Percentiles rank a stretch among this genome's conserved stretches.
phyloP scores from a whole-genome alignment of 768 basidiomycete genomes.

The Strobilomyces echinocephalus region DNA sequence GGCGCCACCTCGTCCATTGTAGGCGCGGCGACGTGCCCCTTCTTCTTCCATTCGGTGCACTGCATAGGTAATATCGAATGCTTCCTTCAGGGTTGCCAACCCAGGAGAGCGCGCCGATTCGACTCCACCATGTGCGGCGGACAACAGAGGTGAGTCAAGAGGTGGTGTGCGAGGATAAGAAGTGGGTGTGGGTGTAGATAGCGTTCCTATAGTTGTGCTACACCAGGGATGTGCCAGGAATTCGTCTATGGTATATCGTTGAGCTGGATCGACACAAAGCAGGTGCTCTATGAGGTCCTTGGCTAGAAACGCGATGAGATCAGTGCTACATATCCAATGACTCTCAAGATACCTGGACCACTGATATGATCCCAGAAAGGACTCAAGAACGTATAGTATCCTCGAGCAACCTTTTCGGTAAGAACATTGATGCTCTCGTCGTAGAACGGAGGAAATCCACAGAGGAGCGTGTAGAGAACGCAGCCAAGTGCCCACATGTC shows the following conservation, averaged over 20 bases:
- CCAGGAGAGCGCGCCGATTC: slow-evolving; percentile 85
- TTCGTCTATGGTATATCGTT: slow-evolving; percentile 96
- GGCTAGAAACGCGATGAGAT: slow-evolving; percentile 42
- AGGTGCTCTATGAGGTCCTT: slow-evolving; percentile 95
- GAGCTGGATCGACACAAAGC: slow-evolving; percentile 91
- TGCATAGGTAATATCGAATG: slow-evolving; percentile 97
- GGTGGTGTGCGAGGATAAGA: slow-evolving; percentile 39
- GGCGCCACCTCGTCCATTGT: slow-evolving; percentile 72
- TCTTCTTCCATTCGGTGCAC: slow-evolving; percentile 99
- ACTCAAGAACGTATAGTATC: slow-evolving; percentile 96
- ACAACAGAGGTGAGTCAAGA: slow-evolving; percentile 88
- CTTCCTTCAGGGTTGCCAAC: slow-evolving; percentile 89
- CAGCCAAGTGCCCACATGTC: slow-evolving; percentile 99
- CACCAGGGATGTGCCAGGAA: slow-evolving; percentile 98
- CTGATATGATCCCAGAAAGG: slow-evolving; percentile 99
- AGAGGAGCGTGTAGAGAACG: slow-evolving; percentile 96
- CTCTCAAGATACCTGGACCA: slow-evolving; percentile 50
- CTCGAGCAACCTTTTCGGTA: slow-evolving; percentile 96
- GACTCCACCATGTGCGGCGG: slow-evolving; percentile 69
- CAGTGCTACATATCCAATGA: not conserved
- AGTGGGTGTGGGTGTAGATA: slow-evolving; percentile 62
- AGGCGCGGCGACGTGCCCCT: slow-evolving; percentile 79
- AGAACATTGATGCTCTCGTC: slow-evolving; percentile 98
- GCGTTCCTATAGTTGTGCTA: slow-evolving; percentile 58
- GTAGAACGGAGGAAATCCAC: slow-evolving; percentile 98